Base-by-base conservation (phyloP, 192 early-diverging fungal species). In the Linnemannia elongata region DNA sequence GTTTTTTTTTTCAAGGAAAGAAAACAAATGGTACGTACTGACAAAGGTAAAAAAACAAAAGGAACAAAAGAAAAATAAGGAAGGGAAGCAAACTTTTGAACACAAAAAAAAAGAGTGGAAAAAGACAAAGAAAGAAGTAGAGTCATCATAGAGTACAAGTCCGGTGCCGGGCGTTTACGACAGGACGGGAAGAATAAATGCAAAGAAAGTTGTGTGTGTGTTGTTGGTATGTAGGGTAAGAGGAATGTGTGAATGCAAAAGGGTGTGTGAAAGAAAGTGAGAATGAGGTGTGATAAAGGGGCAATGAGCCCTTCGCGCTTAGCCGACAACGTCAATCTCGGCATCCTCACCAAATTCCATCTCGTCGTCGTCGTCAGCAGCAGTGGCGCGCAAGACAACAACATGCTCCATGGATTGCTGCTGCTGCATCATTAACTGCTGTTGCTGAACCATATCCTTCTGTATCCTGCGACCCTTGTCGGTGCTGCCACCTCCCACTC, bases 291-390 rank as follows among this genome's bases (percentile, higher is more conserved):
- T 41, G 36, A 33, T 41, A 45, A 4, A 42, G 45, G 74, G 33
- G 0, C 10, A n/a, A 69, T 7, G 52, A 2, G 7, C 30, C 60
- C 60, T 33, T 33, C 30, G 24, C 18, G 6, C 20, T 76, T 79
- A 87, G 76, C 85, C 85, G 18, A 87, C 79, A 18, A 87, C 45
- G 38, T 87, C 85, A 71, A 87, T 87, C 76, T 87, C 85, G 22
- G 74, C 75, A 66, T 87, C 85, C 47, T 87, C 85, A 36, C 85
- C 80, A 74, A 45, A 42, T 38, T 87, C 85, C 76, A 78, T 76
- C 74, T 80, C 85, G 17, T 76, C 69, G 22, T 75, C 74, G 6
- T n/a, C 69, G 30, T 1, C 22, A 8, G 36, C 33, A 24, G 52
- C n/a, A 54, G 74, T 38, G 9, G 80, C 68, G 36, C 69, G 35